Evolutionary conservation across 2,329 filamentous ascomycete species (phyloP).

Genomic region (Alternaria infectoria): DNA sequence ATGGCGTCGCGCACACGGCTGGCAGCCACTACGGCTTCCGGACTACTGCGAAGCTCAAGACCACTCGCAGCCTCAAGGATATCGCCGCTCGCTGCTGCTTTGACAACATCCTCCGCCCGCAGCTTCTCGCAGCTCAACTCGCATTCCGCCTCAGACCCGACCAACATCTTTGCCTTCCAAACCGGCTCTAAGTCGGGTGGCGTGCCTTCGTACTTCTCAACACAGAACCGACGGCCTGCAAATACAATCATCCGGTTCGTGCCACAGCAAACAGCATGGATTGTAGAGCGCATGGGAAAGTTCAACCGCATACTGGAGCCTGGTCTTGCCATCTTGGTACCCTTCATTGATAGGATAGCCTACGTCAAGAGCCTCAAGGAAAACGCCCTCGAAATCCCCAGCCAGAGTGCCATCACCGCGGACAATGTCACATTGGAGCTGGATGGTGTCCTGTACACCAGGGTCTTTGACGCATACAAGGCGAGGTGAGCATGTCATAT

Average conservation of each 20-base stretch:
- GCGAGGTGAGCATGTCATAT: slow-evolving; percentile 68
- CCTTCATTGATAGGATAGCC: slow-evolving; percentile 92
- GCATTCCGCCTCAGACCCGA: slow-evolving; percentile 31
- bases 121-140: slow-evolving; percentile 42
- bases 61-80: slow-evolving; percentile 20
- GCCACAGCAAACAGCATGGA: slow-evolving; percentile 99
- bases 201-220: slow-evolving; percentile 80
- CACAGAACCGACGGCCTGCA: slow-evolving; percentile 71
- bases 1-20: slow-evolving; percentile 47
- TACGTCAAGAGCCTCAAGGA: slow-evolving; percentile 99
- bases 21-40: slow-evolving; percentile 39
- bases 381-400: slow-evolving; percentile 93
- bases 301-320: slow-evolving; percentile 93
- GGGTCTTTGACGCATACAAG: slow-evolving; percentile 98
- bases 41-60: slow-evolving; percentile 31
- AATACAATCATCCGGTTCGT: slow-evolving; percentile 97
- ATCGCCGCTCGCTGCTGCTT: slow-evolving; percentile 27
- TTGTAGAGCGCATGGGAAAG: slow-evolving; percentile 99
- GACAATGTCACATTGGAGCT: slow-evolving; percentile 98
- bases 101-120: slow-evolving; percentile 27
- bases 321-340: slow-evolving; percentile 85
- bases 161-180: slow-evolving; percentile 39
- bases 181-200: slow-evolving; percentile 48
- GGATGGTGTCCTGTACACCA: slow-evolving; percentile 92
- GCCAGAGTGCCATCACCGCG: slow-evolving; percentile 95